A percentile compares a stretch with the other conserved stretches of the same genome.
Conservation (phyloP, 768 basidiomycete species). For the Hypsizygus marmoreus region DNA sequence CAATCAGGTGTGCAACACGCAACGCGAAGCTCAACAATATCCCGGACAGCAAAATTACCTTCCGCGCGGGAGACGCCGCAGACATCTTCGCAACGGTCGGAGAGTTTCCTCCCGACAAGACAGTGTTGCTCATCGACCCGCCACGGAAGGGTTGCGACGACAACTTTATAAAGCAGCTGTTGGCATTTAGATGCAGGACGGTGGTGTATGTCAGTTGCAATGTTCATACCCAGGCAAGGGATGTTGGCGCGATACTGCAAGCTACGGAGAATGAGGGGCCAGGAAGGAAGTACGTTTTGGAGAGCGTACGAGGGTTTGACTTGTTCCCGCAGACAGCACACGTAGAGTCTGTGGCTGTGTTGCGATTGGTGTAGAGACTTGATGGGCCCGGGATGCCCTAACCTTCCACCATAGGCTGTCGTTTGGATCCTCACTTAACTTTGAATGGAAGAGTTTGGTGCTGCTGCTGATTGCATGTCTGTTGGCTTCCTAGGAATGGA, state of each 20-base stretch:
- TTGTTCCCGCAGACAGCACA: conserved; percentile 96
- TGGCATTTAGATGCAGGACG: conserved; percentile 63
- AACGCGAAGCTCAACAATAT: conserved; percentile 71
- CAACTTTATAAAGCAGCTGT: conserved; percentile 72
- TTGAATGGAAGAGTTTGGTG: no score
- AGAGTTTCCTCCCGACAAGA: conserved; percentile 64
- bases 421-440: no score
- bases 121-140: conserved; percentile 84
- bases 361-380: conserved; percentile 45
- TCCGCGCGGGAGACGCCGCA: conserved; percentile 82
- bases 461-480: no score
- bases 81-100: conserved; percentile 75
- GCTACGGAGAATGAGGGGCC: conserved; percentile 37
- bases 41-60: conserved; percentile 56
- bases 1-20: conserved; percentile 65
- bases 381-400: no score
- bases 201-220: conserved; percentile 95
- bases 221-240: conserved; percentile 90
- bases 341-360: conserved; percentile 80
- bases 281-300: conserved; percentile 66
- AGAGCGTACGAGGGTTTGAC: conserved; percentile 88
- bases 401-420: not conserved
- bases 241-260: conserved; percentile 74
- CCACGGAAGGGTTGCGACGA: conserved; percentile 94
- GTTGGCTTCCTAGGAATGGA: no score